These are phyloP conservation scores for Xylariaceae sp. DNA, from an alignment of 2,329 filamentous ascomycete species.

Conservation along the genomic window DNA sequence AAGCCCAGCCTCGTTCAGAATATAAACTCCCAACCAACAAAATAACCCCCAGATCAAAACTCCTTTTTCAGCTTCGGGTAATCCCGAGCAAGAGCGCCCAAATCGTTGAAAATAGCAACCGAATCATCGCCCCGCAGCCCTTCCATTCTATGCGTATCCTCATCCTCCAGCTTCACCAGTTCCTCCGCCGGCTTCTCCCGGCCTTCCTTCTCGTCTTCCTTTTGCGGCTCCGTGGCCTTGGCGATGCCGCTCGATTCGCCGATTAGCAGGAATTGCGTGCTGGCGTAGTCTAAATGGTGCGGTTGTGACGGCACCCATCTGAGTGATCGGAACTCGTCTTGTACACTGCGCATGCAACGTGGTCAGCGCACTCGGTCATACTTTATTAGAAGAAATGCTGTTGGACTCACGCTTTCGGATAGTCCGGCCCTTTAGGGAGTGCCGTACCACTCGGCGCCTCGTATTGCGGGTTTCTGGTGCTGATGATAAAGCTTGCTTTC, in stretches of 20 bases:
- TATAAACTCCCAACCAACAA: too few relatives aligned
- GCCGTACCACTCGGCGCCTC: conserved; percentile 60
- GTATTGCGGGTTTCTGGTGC: conserved; percentile 73
- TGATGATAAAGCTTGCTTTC: conserved; percentile 73
- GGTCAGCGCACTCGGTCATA: not conserved
- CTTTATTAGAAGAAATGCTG: not conserved
- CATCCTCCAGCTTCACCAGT: conserved; percentile 69
- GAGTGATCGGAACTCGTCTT: conserved; percentile 66
- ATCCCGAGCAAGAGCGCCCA: conserved; percentile 50
- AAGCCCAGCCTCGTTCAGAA: too few relatives aligned
- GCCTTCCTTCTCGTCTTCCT: conserved; percentile 53
- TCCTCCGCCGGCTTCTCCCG: conserved; percentile 66
- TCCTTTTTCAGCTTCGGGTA: conserved; percentile 61
- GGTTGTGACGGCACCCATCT: conserved; percentile 74
- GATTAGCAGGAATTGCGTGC: conserved; percentile 74
- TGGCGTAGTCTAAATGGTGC: conserved; percentile 68
- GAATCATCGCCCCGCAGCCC: conserved; percentile 45
- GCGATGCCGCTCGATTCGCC: conserved; percentile 60
- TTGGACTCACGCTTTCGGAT: conserved; percentile 59
- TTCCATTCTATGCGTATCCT: conserved; percentile 65
- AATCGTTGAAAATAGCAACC: conserved; percentile 43
- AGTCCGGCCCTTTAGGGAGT: conserved; percentile 63
- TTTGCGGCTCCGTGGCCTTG: conserved; percentile 52
- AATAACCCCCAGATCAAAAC: conserved; percentile 34
- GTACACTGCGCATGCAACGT: conserved; percentile 45